Evolutionary conservation across 805 yeast genomes (phyloP).

Genomic region (Brettanomyces sp.): DNA sequence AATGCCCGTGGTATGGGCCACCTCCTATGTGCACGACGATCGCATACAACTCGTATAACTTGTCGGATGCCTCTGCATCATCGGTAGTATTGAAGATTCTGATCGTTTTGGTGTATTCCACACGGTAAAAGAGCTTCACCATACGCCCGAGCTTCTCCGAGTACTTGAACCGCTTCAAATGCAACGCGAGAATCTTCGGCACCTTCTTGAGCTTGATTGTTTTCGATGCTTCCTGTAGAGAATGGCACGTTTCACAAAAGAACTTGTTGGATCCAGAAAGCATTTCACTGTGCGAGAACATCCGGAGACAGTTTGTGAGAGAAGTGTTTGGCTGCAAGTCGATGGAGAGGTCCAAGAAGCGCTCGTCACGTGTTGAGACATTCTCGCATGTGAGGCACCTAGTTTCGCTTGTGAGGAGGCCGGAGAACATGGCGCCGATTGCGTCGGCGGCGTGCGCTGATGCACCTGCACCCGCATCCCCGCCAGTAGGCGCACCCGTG

Average conservation of each 20-base stretch:
- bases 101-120: conserved; percentile 68
- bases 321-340: conserved; percentile 73
- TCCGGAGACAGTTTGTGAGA: conserved; percentile 66
- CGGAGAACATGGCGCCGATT: conserved; percentile 71
- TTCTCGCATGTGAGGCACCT: conserved; percentile 86
- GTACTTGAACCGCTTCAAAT: conserved; percentile 87
- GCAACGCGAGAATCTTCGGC: conserved; percentile 74
- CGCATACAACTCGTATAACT: conserved; percentile 71
- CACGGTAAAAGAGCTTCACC: conserved; percentile 79
- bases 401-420: conserved; percentile 76
- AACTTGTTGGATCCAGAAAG: conserved; percentile 83
- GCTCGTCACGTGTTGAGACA: conserved; percentile 72
- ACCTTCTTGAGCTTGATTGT: conserved; percentile 69
- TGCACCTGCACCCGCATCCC: conserved; percentile 20
- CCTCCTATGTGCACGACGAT: conserved; percentile 94
- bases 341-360: conserved; percentile 76
- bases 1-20: conserved; percentile 97
- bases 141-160: conserved; percentile 73
- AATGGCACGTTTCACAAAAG: conserved; percentile 83
- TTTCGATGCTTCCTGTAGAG: conserved; percentile 90
- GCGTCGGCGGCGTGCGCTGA: conserved; percentile 4
- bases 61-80: conserved; percentile 39
- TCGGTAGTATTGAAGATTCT: conserved; percentile 63
- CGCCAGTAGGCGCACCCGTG: too few relatives aligned
- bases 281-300: conserved; percentile 80